Evolutionary conservation across 768 basidiomycete genomes (phyloP).

Genomic region (Lactarius indigo): DNA sequence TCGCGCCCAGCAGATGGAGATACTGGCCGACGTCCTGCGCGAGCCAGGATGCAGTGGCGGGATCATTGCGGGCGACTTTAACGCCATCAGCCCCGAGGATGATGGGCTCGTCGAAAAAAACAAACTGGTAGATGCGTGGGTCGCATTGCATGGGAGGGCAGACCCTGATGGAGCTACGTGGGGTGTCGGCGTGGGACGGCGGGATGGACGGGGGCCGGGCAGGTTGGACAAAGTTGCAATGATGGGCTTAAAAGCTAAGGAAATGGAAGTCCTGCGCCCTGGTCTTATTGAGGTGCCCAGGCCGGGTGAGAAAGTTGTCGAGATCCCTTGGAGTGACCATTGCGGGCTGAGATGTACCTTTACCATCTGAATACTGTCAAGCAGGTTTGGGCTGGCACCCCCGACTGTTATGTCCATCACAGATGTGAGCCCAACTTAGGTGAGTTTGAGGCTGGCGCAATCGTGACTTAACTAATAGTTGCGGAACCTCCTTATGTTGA

Average conservation of each 20-base stretch:
- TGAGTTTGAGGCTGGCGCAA: no score
- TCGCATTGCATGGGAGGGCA: conserved; percentile 34
- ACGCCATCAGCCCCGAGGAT: conserved; percentile 40
- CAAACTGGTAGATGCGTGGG: conserved; percentile 43
- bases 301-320: conserved; percentile 28
- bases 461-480: no score
- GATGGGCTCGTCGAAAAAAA: conserved; percentile 36
- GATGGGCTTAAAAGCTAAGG: conserved; percentile 34
- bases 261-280: conserved; percentile 37
- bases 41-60: conserved; percentile 41
- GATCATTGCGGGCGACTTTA: conserved; percentile 48
- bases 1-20: conserved; percentile 28
- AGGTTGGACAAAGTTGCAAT: conserved; percentile 39
- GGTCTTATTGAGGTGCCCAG: conserved; percentile 34
- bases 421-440: no score
- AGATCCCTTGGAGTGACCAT: conserved; percentile 39
- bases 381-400: no score
- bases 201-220: conserved; percentile 28
- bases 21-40: conserved; percentile 37
- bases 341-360: conserved; percentile 36
- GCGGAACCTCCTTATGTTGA: no score
- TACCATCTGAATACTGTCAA: conserved; percentile 22
- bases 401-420: no score
- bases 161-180: conserved; percentile 38
- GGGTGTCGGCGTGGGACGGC: conserved; percentile 33